phyloP scores from a whole-genome alignment of 1,284 basidiomycete genomes.

The Tilletiaria anomala region DNA sequence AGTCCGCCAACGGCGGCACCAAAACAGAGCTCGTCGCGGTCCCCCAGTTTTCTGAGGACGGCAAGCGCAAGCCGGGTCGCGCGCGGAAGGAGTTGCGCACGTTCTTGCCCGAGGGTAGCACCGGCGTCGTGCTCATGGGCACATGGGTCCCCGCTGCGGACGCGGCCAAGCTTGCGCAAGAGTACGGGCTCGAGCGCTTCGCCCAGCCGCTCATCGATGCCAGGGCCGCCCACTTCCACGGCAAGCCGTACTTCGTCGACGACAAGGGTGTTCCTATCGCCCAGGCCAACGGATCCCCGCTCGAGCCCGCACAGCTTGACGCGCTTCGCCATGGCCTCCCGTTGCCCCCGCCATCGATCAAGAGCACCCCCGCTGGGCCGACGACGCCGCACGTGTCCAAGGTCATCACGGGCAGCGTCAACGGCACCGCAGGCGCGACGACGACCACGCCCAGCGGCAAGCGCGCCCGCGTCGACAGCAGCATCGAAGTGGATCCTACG shows the following conservation, averaged over 20 bases:
- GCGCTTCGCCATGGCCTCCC: background rate
- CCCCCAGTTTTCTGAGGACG: conserved; percentile 40
- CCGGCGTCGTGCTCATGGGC: conserved; percentile 56
- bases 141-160: conserved; percentile 66
- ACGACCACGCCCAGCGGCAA: too few relatives aligned
- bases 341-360: background rate
- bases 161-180: conserved; percentile 53
- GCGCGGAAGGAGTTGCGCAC: conserved; percentile 6
- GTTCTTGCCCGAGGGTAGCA: conserved; percentile 22
- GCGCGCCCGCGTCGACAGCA: conserved; percentile 6
- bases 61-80: conserved; percentile 14
- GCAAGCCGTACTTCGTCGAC: conserved; percentile 5
- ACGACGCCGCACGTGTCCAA: conserved; percentile 3
- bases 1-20: conserved; percentile 61
- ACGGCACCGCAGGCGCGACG: too few relatives aligned
- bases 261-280: conserved; percentile 20
- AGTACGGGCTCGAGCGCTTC: conserved; percentile 52
- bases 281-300: conserved; percentile 2
- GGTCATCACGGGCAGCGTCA: too few relatives aligned
- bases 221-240: conserved; percentile 50
- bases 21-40: conserved; percentile 41
- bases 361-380: background rate
- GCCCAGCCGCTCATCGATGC: conserved; percentile 58
- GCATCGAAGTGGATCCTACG: background rate
- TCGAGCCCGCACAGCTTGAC: background rate